A percentile compares a stretch with the other conserved stretches of the same genome.
Evolutionary conservation across 257 asterid species (phyloP).

Genomic region (Jaltomata sinuosa): DNA sequence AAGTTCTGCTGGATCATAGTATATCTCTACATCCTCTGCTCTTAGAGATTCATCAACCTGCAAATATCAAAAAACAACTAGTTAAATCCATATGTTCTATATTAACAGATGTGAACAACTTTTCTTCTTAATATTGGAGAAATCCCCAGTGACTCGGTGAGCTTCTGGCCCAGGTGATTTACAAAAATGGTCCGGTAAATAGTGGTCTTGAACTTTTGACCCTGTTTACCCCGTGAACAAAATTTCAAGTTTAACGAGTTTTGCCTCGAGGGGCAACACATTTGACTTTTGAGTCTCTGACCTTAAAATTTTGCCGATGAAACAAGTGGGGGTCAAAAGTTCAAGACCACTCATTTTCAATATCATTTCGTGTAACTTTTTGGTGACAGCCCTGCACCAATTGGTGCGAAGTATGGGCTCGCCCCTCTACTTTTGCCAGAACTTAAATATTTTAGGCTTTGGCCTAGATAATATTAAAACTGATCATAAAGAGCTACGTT

Average conservation of each 20-base stretch:
- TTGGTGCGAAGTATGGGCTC: background rate
- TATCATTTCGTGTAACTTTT: too few relatives aligned
- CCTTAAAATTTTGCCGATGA: too few relatives aligned
- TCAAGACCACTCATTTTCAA: background rate
- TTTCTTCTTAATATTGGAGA: background rate
- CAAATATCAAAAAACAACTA: background rate
- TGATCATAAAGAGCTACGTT: background rate
- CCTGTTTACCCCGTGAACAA: background rate
- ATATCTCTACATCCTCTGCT: constrained; percentile 79
- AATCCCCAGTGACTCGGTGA: background rate
- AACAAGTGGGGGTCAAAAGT: too few relatives aligned
- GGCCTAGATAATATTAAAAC: background rate
- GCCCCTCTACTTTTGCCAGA: background rate
- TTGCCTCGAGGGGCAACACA: background rate
- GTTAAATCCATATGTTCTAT: background rate
- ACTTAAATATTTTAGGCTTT: background rate
- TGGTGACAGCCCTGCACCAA: too few relatives aligned
- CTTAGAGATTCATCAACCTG: constrained; percentile 74
- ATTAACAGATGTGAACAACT: background rate
- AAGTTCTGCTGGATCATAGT: constrained; percentile 74
- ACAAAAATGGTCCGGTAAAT: background rate
- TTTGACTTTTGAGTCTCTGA: background rate
- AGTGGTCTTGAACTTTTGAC: background rate
- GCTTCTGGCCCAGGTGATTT: background rate
- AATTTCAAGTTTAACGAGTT: background rate